Base-by-base conservation (phyloP, 768 basidiomycete species). In the Suillus bovinus region DNA sequence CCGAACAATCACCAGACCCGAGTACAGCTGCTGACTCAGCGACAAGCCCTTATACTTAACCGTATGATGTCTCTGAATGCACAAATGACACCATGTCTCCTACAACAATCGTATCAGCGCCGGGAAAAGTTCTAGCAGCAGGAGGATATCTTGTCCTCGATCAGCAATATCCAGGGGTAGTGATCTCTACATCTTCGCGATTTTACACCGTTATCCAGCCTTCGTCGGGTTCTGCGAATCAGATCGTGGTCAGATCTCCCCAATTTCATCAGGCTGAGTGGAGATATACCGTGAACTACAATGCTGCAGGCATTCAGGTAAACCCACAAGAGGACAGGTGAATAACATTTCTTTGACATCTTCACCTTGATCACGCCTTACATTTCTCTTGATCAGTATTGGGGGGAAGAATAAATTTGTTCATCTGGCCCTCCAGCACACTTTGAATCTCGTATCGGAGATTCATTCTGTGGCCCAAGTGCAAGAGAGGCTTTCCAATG, bases 101-200 rank as follows among this genome's bases (percentile, higher is more conserved):
- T 69, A 72, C 83, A 53, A 93, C 91, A 34, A 83, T 90, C 58
- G 85, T 97, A 64, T 98, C 96, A 38, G 86, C 95, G 1, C 93
- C 96, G 11, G 96, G 96, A 64, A 99, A 99, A 76, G 96, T 97
- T 57, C 84, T 99, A 60, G 75, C 97, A 60, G 94, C 96, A 11
- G 97, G 97, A 2, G 97, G 97, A 2, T 99, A 99, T 78, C 91
- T 99, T 66, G 94, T 99, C 33, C 89, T 99, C 64, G 95, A 99
- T 75, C 88, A 86, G 22, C 77, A 82, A 7, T 94, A 92, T 72
- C 86, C 90, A 34, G 97, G 96, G 56, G 77, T 93, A 63, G 95
- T 96, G 50, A 84, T 99, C 50, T 93, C 94, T 1, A 95, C 96
- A 17, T 93, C 93, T 13, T 94, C 94, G 24, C 86, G 97, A 44